Base-by-base conservation (phyloP, 1,284 basidiomycete species). In the Trametes polyzona region DNA sequence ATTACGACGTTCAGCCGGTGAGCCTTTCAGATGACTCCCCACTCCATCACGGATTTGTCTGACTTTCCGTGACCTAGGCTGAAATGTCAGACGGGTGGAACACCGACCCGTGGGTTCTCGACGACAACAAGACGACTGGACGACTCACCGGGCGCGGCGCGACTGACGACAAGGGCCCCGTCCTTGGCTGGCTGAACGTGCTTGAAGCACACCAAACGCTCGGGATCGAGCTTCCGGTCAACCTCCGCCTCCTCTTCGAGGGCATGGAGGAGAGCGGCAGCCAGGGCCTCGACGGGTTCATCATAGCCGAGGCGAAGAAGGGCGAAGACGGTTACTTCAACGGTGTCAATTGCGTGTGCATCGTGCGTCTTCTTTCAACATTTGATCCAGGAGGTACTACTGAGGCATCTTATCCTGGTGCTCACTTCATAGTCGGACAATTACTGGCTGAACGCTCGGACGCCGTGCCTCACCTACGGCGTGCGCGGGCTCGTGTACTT, bases 231-330 rank as follows among this genome's bases (percentile, higher is more conserved):
- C 82, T 99, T 19, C 96, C 96, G 1, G 96, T 99, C 52, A 99
- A 99, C 76, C 75, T 99, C 65, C 87, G 89, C 68, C 90, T 95
- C 80, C 94, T 93, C 78, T 96, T 99, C 70, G 96, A 99, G 74
- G 95, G 96, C 8, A 99, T 99, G 97, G 96, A 99, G 74, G 96
- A 99, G 79, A 92, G 83, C 65, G 96, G 96, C 5, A 95, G 91
- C 41, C 93, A 95, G 67, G 95, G 95, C 7, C 82, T 99, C 10
- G 96, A 98, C 70, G 93, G 92, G 47, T 84, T 98, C 48, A 95
- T 99, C 65, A 77, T 83, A 61, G 80, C 79, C 44, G 95, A 98
- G 78, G 88, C 88, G 56, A 75, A 81, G 49, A 81, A 83, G 54
- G 88, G 78, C 41, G 80, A 86, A 68, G 62, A 80, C 32, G 82